Base-by-base conservation (phyloP, 1,139 yeast species). In the Meyerozyma elateridarum region DNA sequence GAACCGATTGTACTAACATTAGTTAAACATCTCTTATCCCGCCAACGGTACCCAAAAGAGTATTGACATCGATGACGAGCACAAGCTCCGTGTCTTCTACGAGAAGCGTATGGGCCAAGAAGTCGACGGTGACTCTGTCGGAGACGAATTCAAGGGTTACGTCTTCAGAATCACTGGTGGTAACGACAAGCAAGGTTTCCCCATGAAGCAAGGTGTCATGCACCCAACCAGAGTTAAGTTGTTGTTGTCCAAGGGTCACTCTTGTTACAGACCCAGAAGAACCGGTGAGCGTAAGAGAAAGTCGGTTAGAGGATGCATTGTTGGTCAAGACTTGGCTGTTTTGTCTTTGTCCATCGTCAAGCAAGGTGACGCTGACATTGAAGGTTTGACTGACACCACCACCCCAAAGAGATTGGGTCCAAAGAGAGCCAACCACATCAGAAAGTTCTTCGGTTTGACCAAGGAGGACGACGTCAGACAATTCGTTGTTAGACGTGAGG, bases 181-280 rank as follows among this genome's bases (percentile, higher is more conserved):
- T 83, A 93, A 93, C 85, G 98, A 91, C 79, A 91, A 91, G 78
- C 98, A 91, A 79, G 98, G 98, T 79, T 93, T 91, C 96, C 97
- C 98, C 76, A 91, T 93, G 98, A 91, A 89, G 75, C 98, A 91
- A 77, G 96, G 96, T 82, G 98, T 91, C 52, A 78, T 91, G 81
- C 94, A 87, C 79, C 97, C 98, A 73, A 87, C 94, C 81, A 94
- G 98, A 84, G 97, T 93, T 61, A 88, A 85, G 71, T 82, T 91
- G 61, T 80, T 93, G 67, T 79, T 91, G 67, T 69, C 95, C 57
- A 81, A 85, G 75, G 96, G 94, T 62, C 85, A 77, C 79, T 85
- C 96, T 61, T 89, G 97, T 82, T 91, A 91, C 95, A 91, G 98
- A 80, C 95, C 96, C 73, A 93, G 98, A 81, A 87, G 98, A 77